Percentiles rank a stretch among this genome's conserved stretches.
Evolutionary conservation across 2,329 filamentous ascomycete species (phyloP).

Genomic region (Aspergillus sp.): DNA sequence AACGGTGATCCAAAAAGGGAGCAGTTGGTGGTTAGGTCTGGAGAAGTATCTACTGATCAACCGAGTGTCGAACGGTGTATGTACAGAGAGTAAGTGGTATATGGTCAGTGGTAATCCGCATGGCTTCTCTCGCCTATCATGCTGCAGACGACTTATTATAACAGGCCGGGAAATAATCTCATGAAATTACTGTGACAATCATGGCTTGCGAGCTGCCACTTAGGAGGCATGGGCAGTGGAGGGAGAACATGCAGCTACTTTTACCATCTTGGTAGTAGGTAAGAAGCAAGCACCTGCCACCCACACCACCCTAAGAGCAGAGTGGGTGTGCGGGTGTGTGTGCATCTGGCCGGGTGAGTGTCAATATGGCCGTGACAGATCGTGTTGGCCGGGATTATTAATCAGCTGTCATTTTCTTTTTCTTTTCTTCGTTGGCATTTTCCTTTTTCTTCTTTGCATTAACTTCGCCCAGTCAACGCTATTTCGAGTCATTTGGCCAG

Average conservation of each 20-base stretch:
- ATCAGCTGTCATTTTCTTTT: neutral
- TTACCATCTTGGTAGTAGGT: conserved; percentile 6
- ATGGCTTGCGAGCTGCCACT: neutral
- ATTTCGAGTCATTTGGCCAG: neutral
- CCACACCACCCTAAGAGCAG: neutral
- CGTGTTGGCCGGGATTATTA: conserved; percentile 12
- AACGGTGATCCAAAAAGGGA: neutral
- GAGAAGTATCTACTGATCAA: neutral
- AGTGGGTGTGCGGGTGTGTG: conserved; percentile 5
- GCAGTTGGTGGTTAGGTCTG: neutral
- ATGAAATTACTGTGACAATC: conserved; percentile 5
- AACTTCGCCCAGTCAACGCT: conserved; percentile 6
- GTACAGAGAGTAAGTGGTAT: neutral
- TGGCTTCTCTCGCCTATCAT: neutral
- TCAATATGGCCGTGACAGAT: conserved; percentile 17
- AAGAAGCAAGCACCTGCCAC: conserved; percentile 12
- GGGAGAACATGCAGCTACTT: conserved; percentile 20
- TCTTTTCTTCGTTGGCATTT: neutral
- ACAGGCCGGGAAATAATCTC: neutral
- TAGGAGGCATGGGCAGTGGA: conserved; percentile 9
- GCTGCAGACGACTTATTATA: neutral
- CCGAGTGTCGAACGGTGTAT: neutral
- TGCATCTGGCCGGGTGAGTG: conserved; percentile 9
- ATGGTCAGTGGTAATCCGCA: neutral
- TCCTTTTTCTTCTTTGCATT: conserved; percentile 8